A percentile compares a stretch with the other conserved stretches of the same genome.
These are phyloP conservation scores for Parathielavia appendiculata DNA, from an alignment of 495 filamentous ascomycete species.

Conservation along the genomic window DNA sequence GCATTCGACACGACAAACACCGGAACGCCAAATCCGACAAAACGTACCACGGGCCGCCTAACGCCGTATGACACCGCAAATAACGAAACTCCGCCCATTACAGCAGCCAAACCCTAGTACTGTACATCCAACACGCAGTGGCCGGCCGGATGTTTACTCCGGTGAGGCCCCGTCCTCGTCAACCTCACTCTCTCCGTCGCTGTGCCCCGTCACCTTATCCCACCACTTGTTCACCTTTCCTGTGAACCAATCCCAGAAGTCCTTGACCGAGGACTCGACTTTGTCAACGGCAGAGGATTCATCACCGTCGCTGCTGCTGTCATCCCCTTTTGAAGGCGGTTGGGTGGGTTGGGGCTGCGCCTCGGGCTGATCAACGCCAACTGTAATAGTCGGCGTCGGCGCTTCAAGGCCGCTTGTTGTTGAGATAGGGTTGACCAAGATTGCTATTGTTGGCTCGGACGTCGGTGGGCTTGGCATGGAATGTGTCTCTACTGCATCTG, in stretches of 20 bases:
- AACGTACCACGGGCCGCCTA: too few relatives aligned
- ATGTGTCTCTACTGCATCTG: slow-evolving; percentile 25
- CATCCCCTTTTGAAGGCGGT: slow-evolving; percentile 10
- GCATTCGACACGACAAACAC: too few relatives aligned
- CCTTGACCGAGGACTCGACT: slow-evolving; percentile 23
- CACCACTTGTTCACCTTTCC: slow-evolving; percentile 42
- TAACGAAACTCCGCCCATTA: too few relatives aligned
- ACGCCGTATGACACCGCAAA: too few relatives aligned
- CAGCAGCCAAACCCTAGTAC: not conserved
- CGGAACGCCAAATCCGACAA: too few relatives aligned
- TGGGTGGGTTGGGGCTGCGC: slow-evolving; percentile 21
- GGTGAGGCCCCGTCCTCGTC: not conserved
- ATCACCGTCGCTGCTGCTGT: slow-evolving; percentile 12
- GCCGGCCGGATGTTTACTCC: not conserved
- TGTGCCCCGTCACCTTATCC: slow-evolving; percentile 32
- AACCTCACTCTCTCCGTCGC: slow-evolving; percentile 2
- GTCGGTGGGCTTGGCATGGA: slow-evolving; percentile 16
- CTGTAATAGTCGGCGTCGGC: slow-evolving; percentile 8
- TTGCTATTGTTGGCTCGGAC: slow-evolving; percentile 22
- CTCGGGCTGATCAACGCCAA: slow-evolving; percentile 22
- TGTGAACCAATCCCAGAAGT: slow-evolving; percentile 49
- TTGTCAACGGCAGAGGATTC: slow-evolving; percentile 21
- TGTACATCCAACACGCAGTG: too few relatives aligned
- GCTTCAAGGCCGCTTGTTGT: slow-evolving; percentile 1
- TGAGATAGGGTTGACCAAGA: slow-evolving; percentile 18